These are phyloP conservation scores for Coemansia sp. DNA, from an alignment of 192 early-diverging fungal species.

Conservation along the genomic window DNA sequence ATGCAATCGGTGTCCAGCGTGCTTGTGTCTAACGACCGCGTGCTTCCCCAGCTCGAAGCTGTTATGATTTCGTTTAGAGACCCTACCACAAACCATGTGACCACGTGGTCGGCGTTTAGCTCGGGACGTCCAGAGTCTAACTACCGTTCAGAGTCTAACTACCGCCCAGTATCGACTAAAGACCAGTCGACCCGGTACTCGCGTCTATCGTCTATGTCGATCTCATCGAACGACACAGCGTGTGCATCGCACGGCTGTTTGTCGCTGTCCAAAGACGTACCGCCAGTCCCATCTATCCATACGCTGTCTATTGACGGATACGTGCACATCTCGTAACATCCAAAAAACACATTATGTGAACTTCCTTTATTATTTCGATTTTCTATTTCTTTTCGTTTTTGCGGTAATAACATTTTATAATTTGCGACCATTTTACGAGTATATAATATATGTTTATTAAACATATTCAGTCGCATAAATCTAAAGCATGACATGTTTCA, in stretches of 20 bases:
- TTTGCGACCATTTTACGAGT: not conserved
- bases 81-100: conserved; percentile 28
- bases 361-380: not conserved
- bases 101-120: conserved; percentile 37
- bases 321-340: not conserved
- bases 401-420: not conserved
- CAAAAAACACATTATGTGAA: not conserved
- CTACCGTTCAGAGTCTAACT: conserved; percentile 4
- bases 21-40: conserved; percentile 19
- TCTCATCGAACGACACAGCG: conserved; percentile 47
- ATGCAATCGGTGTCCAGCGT: conserved; percentile 25
- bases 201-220: conserved; percentile 39
- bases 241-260: conserved; percentile 36
- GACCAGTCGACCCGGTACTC: conserved; percentile 16
- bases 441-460: not conserved
- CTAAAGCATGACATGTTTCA: too few relatives aligned
- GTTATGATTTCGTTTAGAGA: conserved; percentile 45
- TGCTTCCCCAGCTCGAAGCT: conserved; percentile 31
- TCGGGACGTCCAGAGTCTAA: conserved; percentile 7
- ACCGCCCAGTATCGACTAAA: conserved; percentile 2
- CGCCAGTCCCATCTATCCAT: not conserved
- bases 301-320: not conserved
- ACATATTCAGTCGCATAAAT: too few relatives aligned
- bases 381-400: not conserved
- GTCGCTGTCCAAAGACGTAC: conserved; percentile 26